These are phyloP conservation scores for Pyrus communis DNA, from an alignment of 306 rosid genomes.

Conservation along the genomic window DNA sequence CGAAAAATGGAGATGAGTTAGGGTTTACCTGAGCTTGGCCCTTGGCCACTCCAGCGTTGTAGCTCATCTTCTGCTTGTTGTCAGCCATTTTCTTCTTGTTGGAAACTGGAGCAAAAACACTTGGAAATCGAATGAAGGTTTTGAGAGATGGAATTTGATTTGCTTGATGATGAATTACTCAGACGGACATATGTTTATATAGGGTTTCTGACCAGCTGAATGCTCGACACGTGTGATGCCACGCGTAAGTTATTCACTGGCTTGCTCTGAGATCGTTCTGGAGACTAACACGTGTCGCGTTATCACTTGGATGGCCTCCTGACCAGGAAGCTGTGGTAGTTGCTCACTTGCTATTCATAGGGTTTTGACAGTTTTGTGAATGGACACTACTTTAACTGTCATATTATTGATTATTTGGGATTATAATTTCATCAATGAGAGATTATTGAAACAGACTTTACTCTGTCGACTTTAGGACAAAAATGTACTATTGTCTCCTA, in stretches of 20 bases:
- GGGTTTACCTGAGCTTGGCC: slow-evolving; percentile 49
- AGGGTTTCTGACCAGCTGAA: neutral
- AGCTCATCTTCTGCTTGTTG: slow-evolving; percentile 33
- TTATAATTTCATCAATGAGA: too few species aligned
- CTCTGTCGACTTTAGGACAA: too few species aligned
- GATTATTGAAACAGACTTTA: too few species aligned
- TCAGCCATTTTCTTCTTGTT: slow-evolving; percentile 37
- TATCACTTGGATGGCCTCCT: neutral
- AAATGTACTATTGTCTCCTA: too few species aligned
- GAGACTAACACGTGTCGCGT: neutral
- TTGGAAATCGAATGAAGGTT: neutral
- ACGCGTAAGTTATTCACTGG: neutral
- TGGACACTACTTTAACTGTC: too few species aligned
- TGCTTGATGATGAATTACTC: neutral
- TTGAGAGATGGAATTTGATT: too few species aligned
- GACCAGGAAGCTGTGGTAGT: neutral
- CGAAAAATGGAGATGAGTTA: neutral
- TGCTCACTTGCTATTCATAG: neutral
- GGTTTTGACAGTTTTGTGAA: neutral
- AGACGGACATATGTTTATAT: neutral
- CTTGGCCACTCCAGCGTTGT: slow-evolving; percentile 52
- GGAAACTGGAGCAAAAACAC: neutral
- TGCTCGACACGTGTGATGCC: neutral
- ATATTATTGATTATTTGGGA: neutral
- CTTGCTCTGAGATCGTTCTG: neutral